These are phyloP conservation scores for Sporothrix mexicana DNA, from an alignment of 2,329 filamentous ascomycete species.

Conservation along the genomic window DNA sequence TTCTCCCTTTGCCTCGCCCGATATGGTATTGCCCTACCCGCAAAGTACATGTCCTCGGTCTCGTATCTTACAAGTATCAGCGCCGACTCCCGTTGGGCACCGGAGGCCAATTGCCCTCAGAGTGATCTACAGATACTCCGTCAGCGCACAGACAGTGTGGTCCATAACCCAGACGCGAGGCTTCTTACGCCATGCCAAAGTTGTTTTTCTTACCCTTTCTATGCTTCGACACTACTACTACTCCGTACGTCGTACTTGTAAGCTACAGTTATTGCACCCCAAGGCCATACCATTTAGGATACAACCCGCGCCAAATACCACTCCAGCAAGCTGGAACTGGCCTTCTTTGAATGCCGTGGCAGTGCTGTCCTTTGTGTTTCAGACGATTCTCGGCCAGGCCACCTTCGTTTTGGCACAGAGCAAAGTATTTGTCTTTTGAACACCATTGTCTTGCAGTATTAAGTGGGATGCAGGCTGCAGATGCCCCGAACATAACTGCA, in stretches of 20 bases:
- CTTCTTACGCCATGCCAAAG: not conserved
- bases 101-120: too few species aligned
- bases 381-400: not conserved
- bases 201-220: not conserved
- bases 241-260: not conserved
- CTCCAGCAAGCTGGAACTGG: not conserved
- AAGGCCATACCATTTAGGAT: not conserved
- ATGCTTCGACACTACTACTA: too few species aligned
- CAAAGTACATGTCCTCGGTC: too few species aligned
- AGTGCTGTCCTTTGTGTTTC: constrained; percentile 12
- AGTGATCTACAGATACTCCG: constrained; percentile 10
- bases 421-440: too few species aligned
- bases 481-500: too few species aligned
- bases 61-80: too few species aligned
- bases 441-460: not conserved
- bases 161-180: too few species aligned
- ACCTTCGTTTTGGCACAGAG: not conserved
- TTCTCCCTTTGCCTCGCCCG: too few species aligned
- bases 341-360: constrained; percentile 8
- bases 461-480: too few species aligned
- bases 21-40: too few species aligned
- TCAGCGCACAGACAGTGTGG: not conserved
- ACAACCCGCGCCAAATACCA: not conserved
- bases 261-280: not conserved
- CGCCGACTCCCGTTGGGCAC: not conserved